These are phyloP conservation scores for Apiospora rasikravindrae DNA, from an alignment of 2,329 filamentous ascomycete species.

Conservation along the genomic window DNA sequence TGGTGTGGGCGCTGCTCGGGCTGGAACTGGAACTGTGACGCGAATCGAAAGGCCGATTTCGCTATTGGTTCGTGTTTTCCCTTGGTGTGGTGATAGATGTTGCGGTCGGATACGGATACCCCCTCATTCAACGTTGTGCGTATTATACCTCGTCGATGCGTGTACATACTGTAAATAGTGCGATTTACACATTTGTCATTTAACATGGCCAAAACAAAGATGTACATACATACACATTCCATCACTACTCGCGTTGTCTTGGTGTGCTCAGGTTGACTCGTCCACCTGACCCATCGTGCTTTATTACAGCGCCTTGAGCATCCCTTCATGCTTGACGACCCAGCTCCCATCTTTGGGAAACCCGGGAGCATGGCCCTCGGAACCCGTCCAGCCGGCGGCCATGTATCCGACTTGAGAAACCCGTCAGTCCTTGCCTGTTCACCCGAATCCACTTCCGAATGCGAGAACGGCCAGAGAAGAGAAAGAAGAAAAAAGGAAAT, in stretches of 20 bases:
- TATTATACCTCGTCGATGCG: background rate
- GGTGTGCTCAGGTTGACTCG: background rate
- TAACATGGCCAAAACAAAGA: background rate
- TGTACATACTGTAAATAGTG: background rate
- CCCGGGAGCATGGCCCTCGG: constrained; percentile 36
- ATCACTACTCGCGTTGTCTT: background rate
- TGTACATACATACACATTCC: background rate
- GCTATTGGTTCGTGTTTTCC: too few relatives aligned
- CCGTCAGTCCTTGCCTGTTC: background rate
- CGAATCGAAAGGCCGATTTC: too few relatives aligned
- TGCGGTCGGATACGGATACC: background rate
- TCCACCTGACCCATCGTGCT: too few relatives aligned
- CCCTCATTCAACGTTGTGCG: background rate
- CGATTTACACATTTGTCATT: background rate
- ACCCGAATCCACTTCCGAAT: background rate
- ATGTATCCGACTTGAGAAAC: constrained; percentile 41
- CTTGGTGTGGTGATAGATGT: background rate
- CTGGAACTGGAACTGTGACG: background rate
- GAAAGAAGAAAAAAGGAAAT: background rate
- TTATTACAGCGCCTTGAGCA: constrained; percentile 40
- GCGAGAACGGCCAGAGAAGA: background rate
- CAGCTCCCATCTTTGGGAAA: constrained; percentile 43
- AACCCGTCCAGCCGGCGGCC: constrained; percentile 39
- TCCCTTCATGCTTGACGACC: constrained; percentile 42
- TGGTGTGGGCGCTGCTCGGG: constrained; percentile 32